Evolutionary conservation across 139 green algal species (phyloP).

Genomic region (Auxenochlorella pyrenoidosa): DNA sequence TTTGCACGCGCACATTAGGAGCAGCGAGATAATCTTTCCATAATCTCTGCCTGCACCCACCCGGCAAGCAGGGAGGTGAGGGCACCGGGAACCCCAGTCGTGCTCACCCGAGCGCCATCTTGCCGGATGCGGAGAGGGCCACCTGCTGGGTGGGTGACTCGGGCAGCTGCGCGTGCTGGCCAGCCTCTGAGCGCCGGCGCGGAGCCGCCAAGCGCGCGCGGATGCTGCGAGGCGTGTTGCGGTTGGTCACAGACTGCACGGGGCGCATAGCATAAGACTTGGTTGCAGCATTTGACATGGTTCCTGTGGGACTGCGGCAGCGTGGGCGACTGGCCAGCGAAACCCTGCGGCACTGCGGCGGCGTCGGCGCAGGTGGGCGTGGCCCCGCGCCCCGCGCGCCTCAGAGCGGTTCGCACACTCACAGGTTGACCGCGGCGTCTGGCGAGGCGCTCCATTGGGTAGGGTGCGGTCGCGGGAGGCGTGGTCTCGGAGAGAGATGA

Average conservation of each 20-base stretch:
- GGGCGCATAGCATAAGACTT: too few relatives aligned
- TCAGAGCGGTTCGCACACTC: background rate
- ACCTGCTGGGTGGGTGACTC: background rate
- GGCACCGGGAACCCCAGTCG: background rate
- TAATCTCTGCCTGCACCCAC: background rate
- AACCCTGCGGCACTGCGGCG: too few relatives aligned
- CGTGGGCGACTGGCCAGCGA: too few relatives aligned
- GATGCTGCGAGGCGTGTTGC: constrained; percentile 30
- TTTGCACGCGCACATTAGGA: too few relatives aligned
- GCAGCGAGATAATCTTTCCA: too few relatives aligned
- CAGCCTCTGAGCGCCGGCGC: background rate
- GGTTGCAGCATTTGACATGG: too few relatives aligned
- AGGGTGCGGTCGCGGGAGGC: too few relatives aligned
- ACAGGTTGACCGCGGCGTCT: background rate
- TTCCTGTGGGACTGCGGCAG: too few relatives aligned
- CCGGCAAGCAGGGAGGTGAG: too few relatives aligned
- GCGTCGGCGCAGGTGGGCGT: too few relatives aligned
- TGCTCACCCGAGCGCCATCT: constrained; percentile 3
- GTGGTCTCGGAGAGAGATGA: too few relatives aligned
- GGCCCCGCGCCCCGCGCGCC: too few relatives aligned
- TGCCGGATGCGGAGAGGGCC: background rate
- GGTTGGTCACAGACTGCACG: constrained; percentile 10
- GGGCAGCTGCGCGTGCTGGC: background rate
- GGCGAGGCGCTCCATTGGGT: background rate
- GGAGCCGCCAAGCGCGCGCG: constrained; percentile 15